Evolutionary conservation across 805 yeast genomes (phyloP).

Genomic region (Candida boidinii): DNA sequence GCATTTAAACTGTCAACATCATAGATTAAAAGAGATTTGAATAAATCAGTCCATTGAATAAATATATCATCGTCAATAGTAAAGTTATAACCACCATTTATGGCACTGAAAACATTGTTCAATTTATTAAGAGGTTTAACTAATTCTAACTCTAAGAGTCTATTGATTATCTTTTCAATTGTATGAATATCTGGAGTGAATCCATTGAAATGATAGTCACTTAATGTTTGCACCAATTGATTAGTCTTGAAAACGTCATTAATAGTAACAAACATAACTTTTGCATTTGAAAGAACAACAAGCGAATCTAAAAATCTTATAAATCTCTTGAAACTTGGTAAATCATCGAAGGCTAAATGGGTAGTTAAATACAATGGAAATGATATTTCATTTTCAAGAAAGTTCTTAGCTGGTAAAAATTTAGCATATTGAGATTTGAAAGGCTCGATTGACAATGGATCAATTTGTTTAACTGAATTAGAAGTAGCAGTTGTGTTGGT

Average conservation of each 20-base stretch:
- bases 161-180: constrained; percentile 11
- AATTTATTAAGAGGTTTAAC: no score
- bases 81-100: constrained; percentile 9
- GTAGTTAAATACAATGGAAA: constrained; percentile 2
- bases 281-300: constrained; percentile 4
- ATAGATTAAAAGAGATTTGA: constrained; percentile 6
- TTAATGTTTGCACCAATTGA: constrained; percentile 5
- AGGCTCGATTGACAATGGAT: constrained; percentile 6
- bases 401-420: no score
- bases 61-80: constrained; percentile 10
- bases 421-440: constrained; percentile 5
- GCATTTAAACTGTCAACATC: constrained; percentile 1
- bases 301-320: constrained; percentile 4
- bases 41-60: constrained; percentile 10
- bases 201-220: no score
- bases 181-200: no score
- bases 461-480: no score
- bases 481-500: no score
- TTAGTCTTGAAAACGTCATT: constrained; percentile 7
- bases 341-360: constrained; percentile 5
- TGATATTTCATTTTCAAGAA: no score
- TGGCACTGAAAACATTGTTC: no score
- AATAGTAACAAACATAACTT: constrained; percentile 4
- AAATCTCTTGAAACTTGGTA: constrained; percentile 5
- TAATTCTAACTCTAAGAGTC: constrained; percentile 8